Base-by-base conservation (phyloP, 129 eudicot genomes). In the Oenanthe sinensis region DNA sequence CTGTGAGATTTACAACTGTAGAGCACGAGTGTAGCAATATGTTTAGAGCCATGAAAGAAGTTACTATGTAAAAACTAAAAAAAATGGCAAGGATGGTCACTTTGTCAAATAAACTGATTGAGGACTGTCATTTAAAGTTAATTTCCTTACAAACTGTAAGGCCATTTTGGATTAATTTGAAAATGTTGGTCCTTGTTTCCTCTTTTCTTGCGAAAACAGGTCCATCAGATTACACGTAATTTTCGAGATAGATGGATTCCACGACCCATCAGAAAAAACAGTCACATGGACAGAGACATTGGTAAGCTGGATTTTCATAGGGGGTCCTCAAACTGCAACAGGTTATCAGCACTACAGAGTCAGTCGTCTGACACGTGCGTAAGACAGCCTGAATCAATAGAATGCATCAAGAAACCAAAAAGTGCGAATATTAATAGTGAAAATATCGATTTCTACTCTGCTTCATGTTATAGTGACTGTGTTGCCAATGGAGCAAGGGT, bases 161-260 rank as follows among this genome's bases (percentile, higher is more conserved):
- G 54, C 48, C 10, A 46, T 28, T 82, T 65, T 33, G 72, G 60
- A 15, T 78, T 28, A 33, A 40, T 45, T 45, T 77, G 11, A 30
- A 52, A 48, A 13, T 24, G 1, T 62, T 82, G 55, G 45, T 26
- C 19, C 36, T 55, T 4, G 65, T 24, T 76, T 9, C 69, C 9
- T 75, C 13, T 83, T 81, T 78, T 47, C 19, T 24, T 55, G 42
- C 39, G 3, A 36, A n/a, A n/a, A 58, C 89, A 95, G 97, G 98
- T 95, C 79, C 96, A 95, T 88, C 91, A 91, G 85, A 91, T 87
- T 75, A 96, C 98, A 69, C 83, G 97, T 39, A 90, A 80, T 76
- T 91, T 95, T 76, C 91, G 98, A 24, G 97, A 91, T 54, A 84
- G 83, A 71, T 90, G 87, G 89, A 91, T 95, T 73, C 97, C 91